A percentile compares a stretch with the other conserved stretches of the same genome.
phyloP scores from a whole-genome alignment of 225 moss, liverwort and hornwort species.

The Pleurozium schreberi region DNA sequence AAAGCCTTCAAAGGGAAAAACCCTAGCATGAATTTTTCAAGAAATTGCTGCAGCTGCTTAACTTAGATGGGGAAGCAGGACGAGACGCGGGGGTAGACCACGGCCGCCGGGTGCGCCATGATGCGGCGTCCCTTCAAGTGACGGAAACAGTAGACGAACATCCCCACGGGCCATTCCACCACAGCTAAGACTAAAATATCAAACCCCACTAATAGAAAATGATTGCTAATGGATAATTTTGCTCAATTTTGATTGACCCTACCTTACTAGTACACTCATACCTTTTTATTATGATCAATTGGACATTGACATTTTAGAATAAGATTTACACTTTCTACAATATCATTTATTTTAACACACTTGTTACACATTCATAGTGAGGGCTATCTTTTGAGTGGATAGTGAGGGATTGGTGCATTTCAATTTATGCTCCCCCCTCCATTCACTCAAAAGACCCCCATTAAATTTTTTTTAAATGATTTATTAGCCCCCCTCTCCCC shows the following conservation, averaged over 20 bases:
- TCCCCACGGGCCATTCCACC: constrained; percentile 62
- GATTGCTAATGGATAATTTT: background rate
- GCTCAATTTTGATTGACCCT: too few relatives aligned
- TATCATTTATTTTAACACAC: too few relatives aligned
- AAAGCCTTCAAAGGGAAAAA: background rate
- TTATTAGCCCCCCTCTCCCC: too few relatives aligned
- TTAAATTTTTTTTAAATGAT: too few relatives aligned
- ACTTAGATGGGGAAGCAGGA: constrained; percentile 34
- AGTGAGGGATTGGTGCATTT: too few relatives aligned
- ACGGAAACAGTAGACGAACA: constrained; percentile 44
- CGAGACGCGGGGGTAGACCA: constrained; percentile 52
- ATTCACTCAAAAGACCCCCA: too few relatives aligned
- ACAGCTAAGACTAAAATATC: background rate
- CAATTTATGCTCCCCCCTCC: too few relatives aligned
- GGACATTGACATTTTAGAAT: too few relatives aligned
- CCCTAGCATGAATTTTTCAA: too few relatives aligned
- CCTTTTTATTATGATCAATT: background rate
- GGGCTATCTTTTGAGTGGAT: too few relatives aligned
- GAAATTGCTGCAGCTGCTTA: background rate
- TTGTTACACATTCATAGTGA: too few relatives aligned
- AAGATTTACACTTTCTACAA: too few relatives aligned
- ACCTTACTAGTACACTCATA: background rate
- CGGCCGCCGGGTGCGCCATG: constrained; percentile 54
- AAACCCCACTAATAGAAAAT: background rate
- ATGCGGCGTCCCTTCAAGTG: constrained; percentile 58